Evolutionary conservation across 2,329 filamentous ascomycete genomes (phyloP), one percentile per base, ranked within the genome.

Genomic region (Colletotrichum sp.): DNA sequence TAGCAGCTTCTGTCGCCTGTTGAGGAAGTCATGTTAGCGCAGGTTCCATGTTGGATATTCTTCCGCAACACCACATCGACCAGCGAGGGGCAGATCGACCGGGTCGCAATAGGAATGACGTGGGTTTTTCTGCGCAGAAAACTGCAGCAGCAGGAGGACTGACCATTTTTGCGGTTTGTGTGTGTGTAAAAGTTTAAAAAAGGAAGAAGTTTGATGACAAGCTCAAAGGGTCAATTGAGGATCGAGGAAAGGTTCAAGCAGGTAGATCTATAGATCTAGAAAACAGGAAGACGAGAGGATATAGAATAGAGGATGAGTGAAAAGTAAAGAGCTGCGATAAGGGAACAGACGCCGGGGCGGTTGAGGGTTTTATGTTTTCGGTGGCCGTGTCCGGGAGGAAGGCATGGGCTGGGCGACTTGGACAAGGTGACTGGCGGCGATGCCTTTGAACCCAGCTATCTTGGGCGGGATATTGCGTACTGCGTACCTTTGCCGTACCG

Each of bases 1-100:
- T 77, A 70, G 80, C 76, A 73, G 80, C 78, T 69, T 79, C 79
- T 73, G 78, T 79, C 75, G 82, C 80, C 81, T 82, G 68, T 32
- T 38, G 34, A 24, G 38, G 30, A 71, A 61, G 55, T 8, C 62
- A 52, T 71, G 70, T 80, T 77, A 80, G 79, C 70, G 16, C 3
- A 38, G 64, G 32, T 15, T 28, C 15, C 4, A 10, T 28, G 26
- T 21, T 8, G 43, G 6, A 21, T 60, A 4, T 32, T 9, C 26
- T 30, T 13, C 26, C 30, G 16, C 16, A n/a, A 60, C 2, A 30
- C 58, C 18, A 18, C 18, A 56, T 28, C 8, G 43, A 13, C 55
- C 15, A 32, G 24, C 36, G 18, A 64, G 55, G 65, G 36, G 12
- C 6, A 60, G 24, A 12, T 26, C 34, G 52, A n/a, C 24, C 30